Base-by-base conservation (phyloP, 306 rosid species). In the Pachyrhizus erosus region DNA sequence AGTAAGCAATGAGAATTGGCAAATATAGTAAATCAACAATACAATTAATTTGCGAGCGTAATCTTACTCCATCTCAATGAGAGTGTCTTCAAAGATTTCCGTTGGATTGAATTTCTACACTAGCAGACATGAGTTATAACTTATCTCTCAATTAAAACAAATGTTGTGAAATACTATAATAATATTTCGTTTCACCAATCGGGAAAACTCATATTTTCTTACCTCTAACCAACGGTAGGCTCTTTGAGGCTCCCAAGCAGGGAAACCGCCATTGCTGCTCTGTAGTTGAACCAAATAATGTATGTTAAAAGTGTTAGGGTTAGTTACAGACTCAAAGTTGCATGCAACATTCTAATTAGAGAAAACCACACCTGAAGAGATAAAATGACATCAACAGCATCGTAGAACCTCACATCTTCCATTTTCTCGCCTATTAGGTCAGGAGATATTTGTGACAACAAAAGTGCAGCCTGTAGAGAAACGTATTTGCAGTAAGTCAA, bases 231-330 rank as follows among this genome's bases (percentile, higher is more conserved):
- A 87, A 13, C 77, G 49, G 54, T 70, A 85, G 27, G 90, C 90
- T 64, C 86, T 89, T 74, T 83, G 87, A 70, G 90, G 93, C 81
- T 89, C 93, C 92, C 93, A 91, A 49, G 93, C 91, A 26, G 91
- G 67, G 64, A 89, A 89, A 76, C 95, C 90, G 0, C 92, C 95
- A 76, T 81, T 86, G 7, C 15, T 76, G 71, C 89, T 89, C 90
- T 90, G 84, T 34, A 58, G 39, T 65, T 37, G 42, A 37, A 37
- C 42, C 42, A 37, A 37, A 37, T 37, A n/a, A n/a, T n/a, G n/a
- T n/a, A 37, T 37, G 42, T 37, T 37, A 37, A 34, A 34, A 34
- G 39, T 34, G 39, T 39, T 40, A 31, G 23, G 29, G 52, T 29
- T 9, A 39, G 26, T 27, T 52, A 42, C 13, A 10, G 3, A 18